Evolutionary conservation across 768 basidiomycete species (phyloP).

Genomic region (Termitomyces sp.): DNA sequence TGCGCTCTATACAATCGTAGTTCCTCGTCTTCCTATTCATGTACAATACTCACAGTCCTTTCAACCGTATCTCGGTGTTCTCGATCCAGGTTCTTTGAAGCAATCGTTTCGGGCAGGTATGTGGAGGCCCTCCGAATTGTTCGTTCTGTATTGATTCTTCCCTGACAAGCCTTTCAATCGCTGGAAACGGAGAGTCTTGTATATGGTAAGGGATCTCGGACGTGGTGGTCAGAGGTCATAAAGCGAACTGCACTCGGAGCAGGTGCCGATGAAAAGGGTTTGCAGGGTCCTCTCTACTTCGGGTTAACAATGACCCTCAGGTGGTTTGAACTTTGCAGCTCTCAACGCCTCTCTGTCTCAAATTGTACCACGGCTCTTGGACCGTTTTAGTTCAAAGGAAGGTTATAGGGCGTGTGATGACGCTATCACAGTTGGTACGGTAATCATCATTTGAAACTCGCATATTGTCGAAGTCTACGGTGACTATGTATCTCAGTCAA

Average conservation of each 20-base stretch:
- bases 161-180: conserved; percentile 29
- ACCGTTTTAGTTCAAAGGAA: conserved; percentile 61
- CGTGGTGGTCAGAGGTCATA: conserved; percentile 81
- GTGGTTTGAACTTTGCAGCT: conserved; percentile 25
- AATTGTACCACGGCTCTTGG: conserved; percentile 59
- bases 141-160: background rate
- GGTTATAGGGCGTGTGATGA: conserved; percentile 64
- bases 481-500: conserved; percentile 29
- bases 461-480: background rate
- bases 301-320: background rate
- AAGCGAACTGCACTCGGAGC: conserved; percentile 68
- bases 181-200: conserved; percentile 55
- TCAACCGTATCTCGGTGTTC: conserved; percentile 56
- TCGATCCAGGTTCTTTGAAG: conserved; percentile 47
- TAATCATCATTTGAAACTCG: conserved; percentile 13
- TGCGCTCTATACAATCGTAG: conserved; percentile 67
- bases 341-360: conserved; percentile 46
- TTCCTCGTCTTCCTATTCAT: conserved; percentile 61
- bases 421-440: conserved; percentile 34
- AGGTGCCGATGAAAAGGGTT: conserved; percentile 57
- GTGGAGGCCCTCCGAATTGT: conserved; percentile 3
- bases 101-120: conserved; percentile 57
- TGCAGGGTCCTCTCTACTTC: conserved; percentile 5
- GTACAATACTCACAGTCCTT: conserved; percentile 63
- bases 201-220: conserved; percentile 46